These are phyloP conservation scores for Lichtheimia ornata DNA, from an alignment of 371 early-diverging fungal genomes.

Conservation along the genomic window DNA sequence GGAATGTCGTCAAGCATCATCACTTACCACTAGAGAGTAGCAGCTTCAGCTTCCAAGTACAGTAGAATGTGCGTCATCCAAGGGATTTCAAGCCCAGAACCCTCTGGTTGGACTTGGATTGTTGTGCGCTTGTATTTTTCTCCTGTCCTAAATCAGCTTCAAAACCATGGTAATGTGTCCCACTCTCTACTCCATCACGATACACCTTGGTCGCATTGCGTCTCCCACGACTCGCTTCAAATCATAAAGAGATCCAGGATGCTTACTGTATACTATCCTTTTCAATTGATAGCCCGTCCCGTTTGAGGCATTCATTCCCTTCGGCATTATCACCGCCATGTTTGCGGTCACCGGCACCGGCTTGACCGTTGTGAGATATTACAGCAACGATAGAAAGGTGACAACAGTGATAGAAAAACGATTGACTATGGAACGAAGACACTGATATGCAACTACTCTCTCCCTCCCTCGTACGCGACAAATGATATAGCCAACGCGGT, in stretches of 20 bases:
- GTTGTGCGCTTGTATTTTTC: neutral
- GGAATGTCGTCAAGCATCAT: no score
- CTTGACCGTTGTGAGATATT: slow-evolving; percentile 38
- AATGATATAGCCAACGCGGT: slow-evolving; percentile 28
- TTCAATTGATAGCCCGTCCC: slow-evolving; percentile 42
- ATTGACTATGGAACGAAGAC: neutral
- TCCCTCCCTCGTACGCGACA: neutral
- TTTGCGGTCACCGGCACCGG: slow-evolving; percentile 43
- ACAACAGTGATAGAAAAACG: neutral
- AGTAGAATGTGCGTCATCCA: no score
- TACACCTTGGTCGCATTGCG: no score
- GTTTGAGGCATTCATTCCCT: slow-evolving; percentile 52
- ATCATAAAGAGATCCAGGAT: no score
- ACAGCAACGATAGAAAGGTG: slow-evolving; percentile 48
- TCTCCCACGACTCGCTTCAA: no score
- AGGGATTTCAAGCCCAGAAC: neutral
- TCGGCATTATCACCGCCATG: slow-evolving; percentile 45
- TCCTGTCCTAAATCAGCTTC: neutral
- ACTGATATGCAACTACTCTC: neutral
- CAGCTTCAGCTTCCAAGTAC: no score
- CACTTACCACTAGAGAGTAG: no score
- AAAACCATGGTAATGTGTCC: slow-evolving; percentile 1
- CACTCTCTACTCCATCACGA: neutral
- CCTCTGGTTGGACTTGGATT: neutral
- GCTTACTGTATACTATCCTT: neutral